These are phyloP conservation scores for Fonsecaea pugnacius DNA, from an alignment of 2,329 filamentous ascomycete genomes.

Conservation along the genomic window DNA sequence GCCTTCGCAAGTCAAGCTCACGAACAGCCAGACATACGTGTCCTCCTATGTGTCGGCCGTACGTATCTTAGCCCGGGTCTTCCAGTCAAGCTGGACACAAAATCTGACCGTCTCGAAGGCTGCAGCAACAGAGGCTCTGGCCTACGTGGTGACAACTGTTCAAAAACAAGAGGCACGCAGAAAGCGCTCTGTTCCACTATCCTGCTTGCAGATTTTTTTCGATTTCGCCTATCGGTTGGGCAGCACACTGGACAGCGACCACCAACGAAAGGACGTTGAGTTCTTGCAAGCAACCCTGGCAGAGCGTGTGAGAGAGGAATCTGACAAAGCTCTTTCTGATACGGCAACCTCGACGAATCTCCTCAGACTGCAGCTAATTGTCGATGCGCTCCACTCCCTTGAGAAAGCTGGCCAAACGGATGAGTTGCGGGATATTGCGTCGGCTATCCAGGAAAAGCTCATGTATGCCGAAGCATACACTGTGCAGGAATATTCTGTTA, in stretches of 20 bases:
- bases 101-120: background rate
- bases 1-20: background rate
- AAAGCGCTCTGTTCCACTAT: background rate
- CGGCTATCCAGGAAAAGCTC: constrained; percentile 11
- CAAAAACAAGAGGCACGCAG: background rate
- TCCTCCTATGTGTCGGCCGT: constrained; percentile 6
- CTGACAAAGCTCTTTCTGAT: background rate
- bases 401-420: background rate
- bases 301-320: constrained; percentile 1
- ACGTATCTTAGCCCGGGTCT: constrained; percentile 18
- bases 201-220: constrained; percentile 15
- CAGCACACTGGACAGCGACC: background rate
- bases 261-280: constrained; percentile 7
- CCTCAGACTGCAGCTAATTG: background rate
- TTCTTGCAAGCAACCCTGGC: constrained; percentile 13
- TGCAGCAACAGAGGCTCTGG: background rate
- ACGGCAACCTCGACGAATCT: background rate
- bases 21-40: background rate
- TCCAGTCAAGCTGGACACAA: constrained; percentile 12
- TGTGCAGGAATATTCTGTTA: background rate
- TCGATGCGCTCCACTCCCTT: constrained; percentile 4
- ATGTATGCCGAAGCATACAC: background rate
- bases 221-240: background rate
- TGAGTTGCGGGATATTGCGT: constrained; percentile 1
- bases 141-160: background rate